Conservation (phyloP, 2,329 filamentous ascomycete species). For the Cercospora janseana region DNA sequence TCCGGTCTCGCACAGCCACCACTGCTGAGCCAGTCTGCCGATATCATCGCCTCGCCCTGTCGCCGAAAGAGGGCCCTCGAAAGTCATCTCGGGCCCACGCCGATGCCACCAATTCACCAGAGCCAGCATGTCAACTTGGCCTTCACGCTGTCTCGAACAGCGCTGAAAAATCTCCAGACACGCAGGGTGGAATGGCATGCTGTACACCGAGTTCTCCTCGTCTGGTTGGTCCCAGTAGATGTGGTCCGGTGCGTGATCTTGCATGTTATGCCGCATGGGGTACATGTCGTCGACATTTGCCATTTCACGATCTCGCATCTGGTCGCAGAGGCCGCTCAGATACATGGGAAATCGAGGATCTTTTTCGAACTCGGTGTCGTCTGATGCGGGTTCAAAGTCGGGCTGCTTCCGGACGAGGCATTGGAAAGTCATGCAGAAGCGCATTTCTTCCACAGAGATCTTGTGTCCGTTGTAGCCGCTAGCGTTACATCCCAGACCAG, state of each 20-base stretch:
- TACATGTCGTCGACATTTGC: background rate
- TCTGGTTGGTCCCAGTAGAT: background rate
- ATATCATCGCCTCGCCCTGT: background rate
- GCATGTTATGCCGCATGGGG: slow-evolving; percentile 15
- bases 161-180: slow-evolving; percentile 22
- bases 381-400: background rate
- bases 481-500: slow-evolving; percentile 11
- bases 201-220: background rate
- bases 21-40: slow-evolving; percentile 7
- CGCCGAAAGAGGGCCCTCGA: background rate
- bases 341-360: background rate
- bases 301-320: slow-evolving; percentile 6
- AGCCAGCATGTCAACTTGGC: slow-evolving; percentile 3
- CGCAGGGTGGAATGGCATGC: slow-evolving; percentile 22
- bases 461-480: slow-evolving; percentile 19
- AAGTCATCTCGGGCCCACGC: background rate
- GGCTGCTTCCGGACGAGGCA: slow-evolving; percentile 12
- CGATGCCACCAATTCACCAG: slow-evolving; percentile 12
- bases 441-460: slow-evolving; percentile 21
- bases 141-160: background rate
- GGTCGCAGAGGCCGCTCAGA: slow-evolving; percentile 13
- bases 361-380: slow-evolving; percentile 18
- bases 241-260: background rate
- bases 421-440: slow-evolving; percentile 14
- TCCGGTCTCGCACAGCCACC: slow-evolving; percentile 14